Evolutionary conservation across 2,329 filamentous ascomycete species (phyloP), one percentile per base, ranked within the genome.

Genomic region (Cryphonectria japonica): DNA sequence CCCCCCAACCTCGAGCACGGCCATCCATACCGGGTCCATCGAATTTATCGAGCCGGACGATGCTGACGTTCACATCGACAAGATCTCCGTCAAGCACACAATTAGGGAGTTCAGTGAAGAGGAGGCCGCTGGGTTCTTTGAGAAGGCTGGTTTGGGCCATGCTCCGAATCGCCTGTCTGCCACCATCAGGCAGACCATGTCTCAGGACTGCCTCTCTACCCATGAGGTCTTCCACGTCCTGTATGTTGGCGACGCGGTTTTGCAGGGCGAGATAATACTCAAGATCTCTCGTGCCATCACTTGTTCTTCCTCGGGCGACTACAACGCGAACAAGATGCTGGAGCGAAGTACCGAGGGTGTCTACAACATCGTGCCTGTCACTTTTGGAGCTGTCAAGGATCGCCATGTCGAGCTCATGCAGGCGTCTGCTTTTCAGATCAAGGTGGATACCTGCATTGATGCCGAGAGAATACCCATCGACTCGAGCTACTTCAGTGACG

Each of bases 381-480:
- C 83, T 1, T 86, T 86, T 75, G 84, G 84, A 14, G 82, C 82
- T 16, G 76, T 80, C 61, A 79, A 79, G 60, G 80, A 82, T 19
- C 84, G 84, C 1, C 84, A 87, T 70, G 83, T 86, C 29, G 84
- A 86, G 75, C 82, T 87, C 65, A 85, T 86, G 79, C 83, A 85
- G 68, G 85, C 84, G 9, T 85, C 84, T 43, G 82, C 81, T 16
- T 84, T 83, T 71, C 84, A 86, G 71, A 86, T 87, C 78, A 83
- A 84, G 73, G 83, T 86, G 6, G 84, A 87, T 69, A 81, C 83
- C 39, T 87, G 85, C 73, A 80, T 79, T 16, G 78, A 77, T 9
- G 85, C 84, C n/a, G 75, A 78, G 43, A 79, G 78, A 46, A 76
- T 77, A 8, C 75, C 78, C 41, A 71, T 74, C 41, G 73, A 77